Conservation (phyloP, 768 basidiomycete genomes). For the Terana coerulea region DNA sequence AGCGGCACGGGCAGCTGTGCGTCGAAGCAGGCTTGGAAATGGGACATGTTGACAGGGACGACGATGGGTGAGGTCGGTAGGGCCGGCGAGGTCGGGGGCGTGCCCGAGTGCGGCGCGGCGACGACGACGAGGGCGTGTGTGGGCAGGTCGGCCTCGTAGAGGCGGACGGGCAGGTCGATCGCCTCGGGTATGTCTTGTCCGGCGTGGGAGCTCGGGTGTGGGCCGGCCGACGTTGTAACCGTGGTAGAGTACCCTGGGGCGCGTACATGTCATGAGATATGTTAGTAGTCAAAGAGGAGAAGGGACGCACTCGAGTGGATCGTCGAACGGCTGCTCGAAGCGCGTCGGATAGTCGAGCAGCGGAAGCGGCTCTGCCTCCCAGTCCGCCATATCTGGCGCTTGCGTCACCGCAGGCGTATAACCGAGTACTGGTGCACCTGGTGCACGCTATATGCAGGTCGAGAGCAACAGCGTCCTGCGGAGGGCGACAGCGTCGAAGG, state of each 20-base stretch:
- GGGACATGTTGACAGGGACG: slow-evolving; percentile 48
- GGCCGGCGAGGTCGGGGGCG: slow-evolving; percentile 5
- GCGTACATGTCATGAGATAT: not conserved
- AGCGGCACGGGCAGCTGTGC: not conserved
- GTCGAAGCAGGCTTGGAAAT: slow-evolving; percentile 39
- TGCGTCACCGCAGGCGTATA: too few species aligned
- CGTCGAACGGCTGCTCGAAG: slow-evolving; percentile 7
- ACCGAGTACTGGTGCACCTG: too few species aligned
- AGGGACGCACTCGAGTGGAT: slow-evolving; percentile 8
- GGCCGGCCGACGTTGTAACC: slow-evolving; percentile 5
- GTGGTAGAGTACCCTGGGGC: slow-evolving; percentile 9
- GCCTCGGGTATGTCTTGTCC: not conserved
- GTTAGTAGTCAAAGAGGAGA: not conserved
- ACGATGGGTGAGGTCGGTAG: too few species aligned
- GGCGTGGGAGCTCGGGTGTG: not conserved
- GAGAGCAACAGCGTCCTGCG: too few species aligned
- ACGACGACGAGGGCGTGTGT: slow-evolving; percentile 55
- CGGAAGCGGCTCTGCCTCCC: too few species aligned
- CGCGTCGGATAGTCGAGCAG: too few species aligned
- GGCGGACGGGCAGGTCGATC: slow-evolving; percentile 10
- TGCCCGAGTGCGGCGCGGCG: not conserved
- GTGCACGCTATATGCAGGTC: too few species aligned
- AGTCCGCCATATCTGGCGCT: too few species aligned
- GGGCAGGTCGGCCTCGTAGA: slow-evolving; percentile 30
- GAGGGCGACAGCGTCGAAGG: too few species aligned